Evolutionary conservation across 116 monocot species (phyloP), one percentile per base, ranked within the genome.

Genomic region (Zostera marina): DNA sequence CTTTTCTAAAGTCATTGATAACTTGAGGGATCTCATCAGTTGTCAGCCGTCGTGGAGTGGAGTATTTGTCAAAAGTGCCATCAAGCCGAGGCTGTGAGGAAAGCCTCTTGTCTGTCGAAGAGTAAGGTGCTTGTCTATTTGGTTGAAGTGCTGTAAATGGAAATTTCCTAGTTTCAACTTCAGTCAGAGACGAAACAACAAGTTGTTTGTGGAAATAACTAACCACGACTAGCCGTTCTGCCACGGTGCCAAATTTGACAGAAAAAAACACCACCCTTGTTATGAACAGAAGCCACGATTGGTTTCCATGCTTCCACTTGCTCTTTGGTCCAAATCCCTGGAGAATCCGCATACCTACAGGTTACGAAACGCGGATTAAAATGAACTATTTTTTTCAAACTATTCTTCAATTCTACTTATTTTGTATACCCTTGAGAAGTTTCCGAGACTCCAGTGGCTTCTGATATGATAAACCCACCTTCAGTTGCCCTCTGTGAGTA

Each of bases 281-380:
- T 59, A 63, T 82, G 81, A 21, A 82, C 81, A 40, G 74, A 73
- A 22, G 74, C 41, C 15, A 77, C 82, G 56, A 82, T 77, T 16
- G 77, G 82, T 45, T 74, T 82, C 82, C 77, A 82, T 3, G 74
- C 82, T 51, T 82, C 77, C 42, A 82, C 68, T 39, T 82, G 82
- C 53, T 82, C 82, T 44, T 63, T 71, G 0, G 74, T 74, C 82
- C 82, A 82, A 24, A 82, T 82, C 0, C 82, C 77, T n/a, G 82
- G 82, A 16, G 68, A 74, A 4, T 72, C 58, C 0, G 64, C 47
- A 13, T 56, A 74, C 26, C 67, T 73, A 20, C 14, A 41, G 49
- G 32, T 43, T 2, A 11, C 15, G 15, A 14, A 49, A 49, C 9
- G 1, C 2, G 8, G n/a, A 49, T 7, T 15, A 49, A 49, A 44